Evolutionary conservation across 2,329 filamentous ascomycete species (phyloP).

Genomic region (Colletotrichum tropicale): DNA sequence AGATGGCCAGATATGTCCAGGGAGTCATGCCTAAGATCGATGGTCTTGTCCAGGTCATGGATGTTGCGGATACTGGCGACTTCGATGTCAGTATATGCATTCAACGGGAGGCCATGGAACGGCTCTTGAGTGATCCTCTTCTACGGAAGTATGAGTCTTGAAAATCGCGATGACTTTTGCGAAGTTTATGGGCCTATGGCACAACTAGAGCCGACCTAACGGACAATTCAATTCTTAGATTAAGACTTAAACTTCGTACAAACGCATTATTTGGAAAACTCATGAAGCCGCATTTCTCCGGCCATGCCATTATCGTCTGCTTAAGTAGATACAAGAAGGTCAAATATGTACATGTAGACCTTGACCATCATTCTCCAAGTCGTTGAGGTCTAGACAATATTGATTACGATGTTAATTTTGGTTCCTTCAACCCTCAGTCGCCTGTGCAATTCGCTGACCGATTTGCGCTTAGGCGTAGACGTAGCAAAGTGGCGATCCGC

Average conservation of each 20-base stretch:
- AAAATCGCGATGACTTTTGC: background rate
- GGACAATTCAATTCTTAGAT: background rate
- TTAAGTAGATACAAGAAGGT: background rate
- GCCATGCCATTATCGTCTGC: background rate
- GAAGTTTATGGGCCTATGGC: background rate
- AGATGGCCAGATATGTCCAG: conserved; percentile 40
- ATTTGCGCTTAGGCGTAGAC: conserved; percentile 25
- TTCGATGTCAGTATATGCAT: conserved; percentile 39
- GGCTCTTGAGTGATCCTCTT: conserved; percentile 29
- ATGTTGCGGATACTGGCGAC: conserved; percentile 32
- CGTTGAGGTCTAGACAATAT: background rate
- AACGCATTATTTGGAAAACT: background rate
- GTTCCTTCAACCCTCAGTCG: background rate
- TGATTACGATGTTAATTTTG: background rate
- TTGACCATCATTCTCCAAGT: background rate
- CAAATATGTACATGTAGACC: background rate
- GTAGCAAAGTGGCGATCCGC: conserved; percentile 38
- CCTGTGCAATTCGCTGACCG: too few relatives aligned
- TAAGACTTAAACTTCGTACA: background rate
- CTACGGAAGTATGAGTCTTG: conserved; percentile 1
- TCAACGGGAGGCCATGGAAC: conserved; percentile 29
- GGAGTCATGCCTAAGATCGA: conserved; percentile 45
- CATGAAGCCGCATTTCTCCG: background rate
- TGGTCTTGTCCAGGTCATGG: conserved; percentile 46
- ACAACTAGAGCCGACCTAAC: background rate